These are phyloP conservation scores for Xylaria polymorpha DNA, from an alignment of 2,329 filamentous ascomycete species.

Conservation along the genomic window DNA sequence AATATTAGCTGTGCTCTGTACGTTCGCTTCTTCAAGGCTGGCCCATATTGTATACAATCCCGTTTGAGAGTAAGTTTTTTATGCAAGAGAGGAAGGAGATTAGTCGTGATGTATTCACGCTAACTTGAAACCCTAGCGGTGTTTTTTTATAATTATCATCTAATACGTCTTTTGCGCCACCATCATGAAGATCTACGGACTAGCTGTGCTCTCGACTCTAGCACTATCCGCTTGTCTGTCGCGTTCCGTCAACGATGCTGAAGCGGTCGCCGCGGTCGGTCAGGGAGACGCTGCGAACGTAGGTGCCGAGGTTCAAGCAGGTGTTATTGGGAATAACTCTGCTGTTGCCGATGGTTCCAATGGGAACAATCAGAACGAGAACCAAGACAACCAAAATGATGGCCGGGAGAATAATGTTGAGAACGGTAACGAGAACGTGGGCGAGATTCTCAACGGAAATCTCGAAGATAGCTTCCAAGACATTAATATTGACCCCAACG, in stretches of 20 bases:
- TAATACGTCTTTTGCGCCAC: constrained; percentile 21
- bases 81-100: not conserved
- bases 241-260: constrained; percentile 31
- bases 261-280: constrained; percentile 1
- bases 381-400: constrained; percentile 29
- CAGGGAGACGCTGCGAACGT: constrained; percentile 25
- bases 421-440: constrained; percentile 6
- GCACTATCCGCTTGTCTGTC: constrained; percentile 45
- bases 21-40: constrained; percentile 40
- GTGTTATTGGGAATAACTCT: constrained; percentile 31
- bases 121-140: constrained; percentile 19
- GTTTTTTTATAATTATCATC: constrained; percentile 15
- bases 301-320: constrained; percentile 18
- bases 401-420: constrained; percentile 28
- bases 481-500: constrained; percentile 39
- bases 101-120: not conserved
- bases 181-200: constrained; percentile 45
- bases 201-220: constrained; percentile 44
- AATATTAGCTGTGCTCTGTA: constrained; percentile 47
- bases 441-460: constrained; percentile 32
- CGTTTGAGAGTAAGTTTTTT: constrained; percentile 45
- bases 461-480: constrained; percentile 36
- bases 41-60: constrained; percentile 25
- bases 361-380: constrained; percentile 21
- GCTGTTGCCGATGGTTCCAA: constrained; percentile 35